Evolutionary conservation across 495 filamentous ascomycete genomes (phyloP), one percentile per base, ranked within the genome.

Genomic region (Immersiella caudata): DNA sequence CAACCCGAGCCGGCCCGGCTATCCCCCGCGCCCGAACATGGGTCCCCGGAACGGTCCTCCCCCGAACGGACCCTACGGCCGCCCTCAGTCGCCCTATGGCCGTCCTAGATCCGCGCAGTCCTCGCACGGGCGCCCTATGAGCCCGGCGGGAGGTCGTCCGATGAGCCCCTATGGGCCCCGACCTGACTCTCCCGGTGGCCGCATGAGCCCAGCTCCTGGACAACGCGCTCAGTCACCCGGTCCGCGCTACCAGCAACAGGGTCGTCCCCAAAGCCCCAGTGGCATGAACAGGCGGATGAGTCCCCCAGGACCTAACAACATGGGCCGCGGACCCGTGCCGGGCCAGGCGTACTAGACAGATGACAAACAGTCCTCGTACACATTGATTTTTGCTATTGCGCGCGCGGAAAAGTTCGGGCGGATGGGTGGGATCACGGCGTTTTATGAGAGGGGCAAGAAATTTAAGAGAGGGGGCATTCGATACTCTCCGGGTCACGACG

Each of bases 241-340:
- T 7, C 73, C 75, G 1, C 68, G 59, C 14, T 51, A 64, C n/a
- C 61, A 67, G 35, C 56, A 60, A 20, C 65, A 67, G 14, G 64
- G 67, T 26, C 71, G 74, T 50, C 69, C 79, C 0, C 76, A 82
- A 71, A 70, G 76, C 67, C 70, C 77, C 51, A 75, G 67, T 49
- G 67, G 63, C 64, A 60, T 70, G 62, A 80, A 74, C 22, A 80
- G 82, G 70, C 74, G 86, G 52, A 76, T 79, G 52, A 84, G 78
- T 57, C 85, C 86, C 56, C 82, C 85, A 0, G 85, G 86, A 33
- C 83, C 85, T 8, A 91, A 89, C 75, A 87, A 86, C 4, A 85
- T 87, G 83, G 85, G 84, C 56, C 21, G 40, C 29, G 35, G 24
- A 77, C 81, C 60, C 77, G 79, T 5, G 62, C 63, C 64, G 16